phyloP scores from a whole-genome alignment of 1,284 basidiomycete species.

The Schizophyllum amplum region DNA sequence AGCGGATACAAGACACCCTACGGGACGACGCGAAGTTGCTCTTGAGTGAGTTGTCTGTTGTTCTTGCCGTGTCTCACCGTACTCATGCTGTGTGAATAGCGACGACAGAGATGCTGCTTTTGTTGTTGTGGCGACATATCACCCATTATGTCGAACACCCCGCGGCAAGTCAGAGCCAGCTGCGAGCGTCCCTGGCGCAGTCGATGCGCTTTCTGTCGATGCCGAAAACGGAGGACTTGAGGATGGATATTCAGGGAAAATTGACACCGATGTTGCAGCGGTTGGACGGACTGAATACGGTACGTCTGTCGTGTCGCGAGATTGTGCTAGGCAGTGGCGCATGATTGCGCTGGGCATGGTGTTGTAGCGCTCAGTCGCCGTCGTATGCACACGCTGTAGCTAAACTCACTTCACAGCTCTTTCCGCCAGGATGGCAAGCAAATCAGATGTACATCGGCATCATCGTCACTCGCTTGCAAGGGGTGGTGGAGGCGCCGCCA shows the following conservation, averaged over 20 bases:
- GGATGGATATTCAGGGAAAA: slow-evolving; percentile 43
- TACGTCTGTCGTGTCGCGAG: neutral
- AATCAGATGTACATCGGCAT: slow-evolving; percentile 61
- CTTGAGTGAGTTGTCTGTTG: slow-evolving; percentile 35
- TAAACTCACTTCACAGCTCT: too few relatives aligned
- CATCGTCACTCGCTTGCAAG: slow-evolving; percentile 51
- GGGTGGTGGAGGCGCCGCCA: too few relatives aligned
- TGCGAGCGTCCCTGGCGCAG: slow-evolving; percentile 35
- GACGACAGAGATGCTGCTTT: slow-evolving; percentile 74
- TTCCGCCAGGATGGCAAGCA: slow-evolving; percentile 35
- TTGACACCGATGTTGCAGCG: slow-evolving; percentile 43
- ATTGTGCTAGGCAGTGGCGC: neutral
- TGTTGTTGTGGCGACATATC: slow-evolving; percentile 83
- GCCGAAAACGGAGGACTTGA: slow-evolving; percentile 44
- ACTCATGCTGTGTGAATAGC: slow-evolving; percentile 30
- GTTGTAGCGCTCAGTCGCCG: slow-evolving; percentile 26
- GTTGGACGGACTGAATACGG: slow-evolving; percentile 43
- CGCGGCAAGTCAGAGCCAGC: slow-evolving; percentile 27
- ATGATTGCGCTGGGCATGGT: neutral
- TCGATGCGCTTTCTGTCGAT: slow-evolving; percentile 43
- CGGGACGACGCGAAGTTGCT: slow-evolving; percentile 43
- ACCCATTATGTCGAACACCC: slow-evolving; percentile 48
- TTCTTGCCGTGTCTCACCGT: neutral
- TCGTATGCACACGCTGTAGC: slow-evolving; percentile 19
- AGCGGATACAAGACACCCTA: slow-evolving; percentile 35